Conservation (phyloP, 768 basidiomycete genomes). For the Phallus indusiatus region DNA sequence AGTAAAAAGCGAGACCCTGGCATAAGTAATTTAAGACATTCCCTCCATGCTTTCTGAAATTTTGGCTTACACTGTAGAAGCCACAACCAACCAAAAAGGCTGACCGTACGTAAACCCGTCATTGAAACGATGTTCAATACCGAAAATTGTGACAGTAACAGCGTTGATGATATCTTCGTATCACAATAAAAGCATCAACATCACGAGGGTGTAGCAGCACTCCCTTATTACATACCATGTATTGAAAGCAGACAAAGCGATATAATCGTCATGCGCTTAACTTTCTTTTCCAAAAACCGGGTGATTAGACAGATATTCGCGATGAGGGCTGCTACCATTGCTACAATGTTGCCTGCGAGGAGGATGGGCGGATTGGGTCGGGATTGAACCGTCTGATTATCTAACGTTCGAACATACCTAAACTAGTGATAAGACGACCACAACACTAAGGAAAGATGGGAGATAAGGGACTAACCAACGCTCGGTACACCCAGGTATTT, state of each 20-base stretch:
- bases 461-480: slow-evolving; percentile 42
- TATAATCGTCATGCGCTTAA: slow-evolving; percentile 52
- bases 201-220: not conserved
- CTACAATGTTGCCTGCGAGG: slow-evolving; percentile 50
- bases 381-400: slow-evolving; percentile 35
- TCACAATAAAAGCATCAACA: not conserved
- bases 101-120: slow-evolving; percentile 62
- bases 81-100: slow-evolving; percentile 13
- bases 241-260: slow-evolving; percentile 56
- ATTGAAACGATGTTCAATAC: slow-evolving; percentile 46
- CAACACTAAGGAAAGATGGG: not conserved
- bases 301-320: slow-evolving; percentile 61
- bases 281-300: slow-evolving; percentile 62
- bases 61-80: slow-evolving; percentile 1
- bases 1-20: slow-evolving; percentile 54
- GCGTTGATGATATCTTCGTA: slow-evolving; percentile 60
- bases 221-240: slow-evolving; percentile 51
- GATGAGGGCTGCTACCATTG: slow-evolving; percentile 55
- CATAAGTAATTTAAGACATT: slow-evolving; percentile 38
- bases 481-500: slow-evolving; percentile 72
- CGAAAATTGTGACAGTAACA: slow-evolving; percentile 47
- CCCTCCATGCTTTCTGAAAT: not conserved
- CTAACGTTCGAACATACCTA: slow-evolving; percentile 39
- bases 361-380: slow-evolving; percentile 49
- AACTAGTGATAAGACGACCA: not conserved